phyloP scores from a whole-genome alignment of 176 grass and related monocot species.

The Poa annua region DNA sequence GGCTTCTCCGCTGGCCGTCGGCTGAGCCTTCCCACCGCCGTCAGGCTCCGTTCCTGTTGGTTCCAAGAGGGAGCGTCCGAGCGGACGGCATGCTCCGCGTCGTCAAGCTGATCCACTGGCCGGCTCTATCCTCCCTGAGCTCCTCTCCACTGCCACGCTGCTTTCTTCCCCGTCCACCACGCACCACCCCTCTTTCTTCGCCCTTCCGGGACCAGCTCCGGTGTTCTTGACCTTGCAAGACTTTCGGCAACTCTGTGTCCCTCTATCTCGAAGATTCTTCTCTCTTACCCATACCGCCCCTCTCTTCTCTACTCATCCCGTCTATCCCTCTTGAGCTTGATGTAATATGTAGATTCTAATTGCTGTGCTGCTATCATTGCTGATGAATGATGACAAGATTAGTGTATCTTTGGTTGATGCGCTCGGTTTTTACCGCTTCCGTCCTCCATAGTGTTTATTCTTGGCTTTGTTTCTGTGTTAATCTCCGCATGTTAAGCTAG shows the following conservation, averaged over 20 bases:
- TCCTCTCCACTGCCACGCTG: not conserved
- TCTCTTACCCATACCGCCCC: not conserved
- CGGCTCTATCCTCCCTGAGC: slow-evolving; percentile 42
- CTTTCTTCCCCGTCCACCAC: not conserved
- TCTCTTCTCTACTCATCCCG: not conserved
- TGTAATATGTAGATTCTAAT: not conserved
- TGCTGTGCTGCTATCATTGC: not conserved
- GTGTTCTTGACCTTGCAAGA: too few relatives aligned
- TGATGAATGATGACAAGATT: not conserved
- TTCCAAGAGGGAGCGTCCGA: not conserved
- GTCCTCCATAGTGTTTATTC: not conserved
- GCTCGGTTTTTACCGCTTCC: not conserved
- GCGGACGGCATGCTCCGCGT: not conserved
- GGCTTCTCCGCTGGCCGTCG: not conserved
- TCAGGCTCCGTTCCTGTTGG: too few relatives aligned
- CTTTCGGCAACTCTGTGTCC: too few relatives aligned
- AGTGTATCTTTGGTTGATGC: not conserved
- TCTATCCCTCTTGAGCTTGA: slow-evolving; percentile 52
- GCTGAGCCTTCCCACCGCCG: not conserved
- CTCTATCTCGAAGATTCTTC: too few relatives aligned
- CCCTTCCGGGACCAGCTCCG: rapidly evolving
- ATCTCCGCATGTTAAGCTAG: not conserved
- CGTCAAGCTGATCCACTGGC: not conserved
- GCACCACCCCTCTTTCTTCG: rapidly evolving
- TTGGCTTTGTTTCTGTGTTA: not conserved